Evolutionary conservation across 108 stramenopile genomes (phyloP).

Genomic region (Pseudonitzschia pungens): DNA sequence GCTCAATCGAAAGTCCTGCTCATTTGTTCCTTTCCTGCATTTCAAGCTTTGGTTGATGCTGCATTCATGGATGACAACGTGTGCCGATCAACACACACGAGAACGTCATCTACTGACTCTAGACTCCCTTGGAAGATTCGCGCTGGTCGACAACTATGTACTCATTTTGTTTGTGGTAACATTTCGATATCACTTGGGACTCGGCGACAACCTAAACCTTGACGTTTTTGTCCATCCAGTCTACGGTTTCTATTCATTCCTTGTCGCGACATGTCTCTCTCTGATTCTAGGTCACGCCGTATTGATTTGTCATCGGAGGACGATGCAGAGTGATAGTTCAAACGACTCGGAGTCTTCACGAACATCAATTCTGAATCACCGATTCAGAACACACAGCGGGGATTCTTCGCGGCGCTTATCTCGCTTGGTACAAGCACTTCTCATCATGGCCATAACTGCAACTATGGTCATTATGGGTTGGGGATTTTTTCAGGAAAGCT

Average conservation of each 20-base stretch:
- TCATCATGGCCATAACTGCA: slow-evolving; percentile 15
- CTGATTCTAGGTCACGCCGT: slow-evolving; percentile 77
- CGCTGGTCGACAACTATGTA: slow-evolving; percentile 89
- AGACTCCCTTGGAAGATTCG: slow-evolving; percentile 89
- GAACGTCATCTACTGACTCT: slow-evolving; percentile 72
- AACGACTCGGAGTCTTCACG: neutral
- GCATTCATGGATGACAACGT: slow-evolving; percentile 59
- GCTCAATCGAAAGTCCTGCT: no score
- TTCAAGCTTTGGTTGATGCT: slow-evolving; percentile 63
- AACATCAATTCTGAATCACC: slow-evolving; percentile 30
- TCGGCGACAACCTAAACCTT: slow-evolving; percentile 40
- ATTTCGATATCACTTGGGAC: slow-evolving; percentile 82
- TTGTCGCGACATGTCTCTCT: slow-evolving; percentile 82
- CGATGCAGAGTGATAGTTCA: neutral
- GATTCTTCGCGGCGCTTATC: slow-evolving; percentile 21
- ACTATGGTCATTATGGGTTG: slow-evolving; percentile 32
- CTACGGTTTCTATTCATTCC: slow-evolving; percentile 86
- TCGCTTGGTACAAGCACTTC: slow-evolving; percentile 9
- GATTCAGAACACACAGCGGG: slow-evolving; percentile 22
- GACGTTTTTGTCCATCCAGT: slow-evolving; percentile 74
- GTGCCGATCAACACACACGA: slow-evolving; percentile 32
- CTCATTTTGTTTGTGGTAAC: slow-evolving; percentile 89
- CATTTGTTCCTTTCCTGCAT: neutral
- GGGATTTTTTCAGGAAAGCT: slow-evolving; percentile 60
- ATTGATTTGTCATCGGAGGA: slow-evolving; percentile 74